Base-by-base conservation (phyloP, 1,284 basidiomycete genomes). In the Apiotrichum montevideense region DNA sequence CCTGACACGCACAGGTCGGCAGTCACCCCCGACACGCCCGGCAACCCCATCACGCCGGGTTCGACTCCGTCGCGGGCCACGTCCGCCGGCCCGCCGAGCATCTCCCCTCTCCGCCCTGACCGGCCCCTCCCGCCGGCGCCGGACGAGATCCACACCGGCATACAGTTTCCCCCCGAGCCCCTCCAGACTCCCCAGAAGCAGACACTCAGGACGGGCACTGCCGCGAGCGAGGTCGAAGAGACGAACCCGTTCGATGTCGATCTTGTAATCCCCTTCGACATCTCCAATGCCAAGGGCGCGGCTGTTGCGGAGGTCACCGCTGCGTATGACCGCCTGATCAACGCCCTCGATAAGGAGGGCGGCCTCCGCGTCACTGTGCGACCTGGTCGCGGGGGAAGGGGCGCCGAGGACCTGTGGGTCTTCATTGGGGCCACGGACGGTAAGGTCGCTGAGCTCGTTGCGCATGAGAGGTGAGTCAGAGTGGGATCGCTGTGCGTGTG, bases 331-430 rank as follows among this genome's bases (percentile, higher is more conserved):
- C 57, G 57, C 13, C 61, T 62, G 33, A 49, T 58, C 21, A 4
- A 34, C 10, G 64, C 66, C 6, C 60, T 77, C 11, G 63, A 74
- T 53, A 64, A 61, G 10, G 70, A 67, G 44, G 71, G 68, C 0
- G 73, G 73, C 0, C 56, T 76, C 37, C 63, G 65, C 15, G 63
- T 76, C 13, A 72, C 68, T 1, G 64, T 58, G 5, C 62, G 63
- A 39, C 60, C 58, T 11, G 69, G 67, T 10, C 62, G 64, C n/a
- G 57, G 52, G 2, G 62, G 54, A 8, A 58, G 57, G 41, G 61
- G 82, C 10, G 80, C 87, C 52, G 87, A 87, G 5, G 87, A 94
- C 65, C 72, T 95, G 3, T 80, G 94, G 51, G 78, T 96, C 3
- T 85, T 96, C 60, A 82, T 96, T 13, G 80, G 81, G n/a, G 89